These are phyloP conservation scores for Excoecaria agallocha DNA, from an alignment of 345 rosid genomes.

Conservation along the genomic window DNA sequence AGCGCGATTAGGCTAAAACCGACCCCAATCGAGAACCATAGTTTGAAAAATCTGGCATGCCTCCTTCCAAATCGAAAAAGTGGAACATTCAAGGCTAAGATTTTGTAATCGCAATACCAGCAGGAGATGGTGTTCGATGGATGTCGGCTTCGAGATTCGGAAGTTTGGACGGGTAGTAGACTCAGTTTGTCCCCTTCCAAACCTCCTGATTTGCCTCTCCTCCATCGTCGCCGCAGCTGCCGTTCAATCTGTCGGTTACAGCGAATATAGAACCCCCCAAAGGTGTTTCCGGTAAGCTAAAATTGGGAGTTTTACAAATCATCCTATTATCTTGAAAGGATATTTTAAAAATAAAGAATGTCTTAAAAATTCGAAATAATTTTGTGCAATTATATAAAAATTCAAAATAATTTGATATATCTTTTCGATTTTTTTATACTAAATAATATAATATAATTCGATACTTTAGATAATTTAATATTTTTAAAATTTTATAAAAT, in stretches of 20 bases:
- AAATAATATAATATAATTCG: too few species aligned
- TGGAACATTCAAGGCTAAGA: slow-evolving; percentile 40
- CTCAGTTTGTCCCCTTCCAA: slow-evolving; percentile 24
- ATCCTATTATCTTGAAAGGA: too few species aligned
- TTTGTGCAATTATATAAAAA: too few species aligned
- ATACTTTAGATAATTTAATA: too few species aligned
- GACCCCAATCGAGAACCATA: slow-evolving; percentile 86
- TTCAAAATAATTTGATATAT: too few species aligned
- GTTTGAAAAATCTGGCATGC: slow-evolving; percentile 39
- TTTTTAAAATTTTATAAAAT: too few species aligned
- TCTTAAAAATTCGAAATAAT: too few species aligned
- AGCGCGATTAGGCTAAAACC: slow-evolving; percentile 63
- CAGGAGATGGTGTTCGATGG: slow-evolving; percentile 26
- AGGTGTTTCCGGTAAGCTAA: too few species aligned
- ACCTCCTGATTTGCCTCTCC: slow-evolving; percentile 34
- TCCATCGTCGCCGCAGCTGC: slow-evolving; percentile 5
- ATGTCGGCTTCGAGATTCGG: not conserved
- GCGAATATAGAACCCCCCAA: too few species aligned
- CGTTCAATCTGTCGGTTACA: not conserved
- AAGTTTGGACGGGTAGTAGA: slow-evolving; percentile 12
- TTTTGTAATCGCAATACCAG: slow-evolving; percentile 62
- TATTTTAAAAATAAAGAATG: too few species aligned
- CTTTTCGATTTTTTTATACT: too few species aligned
- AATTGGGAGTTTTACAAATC: too few species aligned
- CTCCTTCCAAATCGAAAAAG: slow-evolving; percentile 63